phyloP scores from a whole-genome alignment of 352 stramenopile genomes.

The Phytophthora constricta region DNA sequence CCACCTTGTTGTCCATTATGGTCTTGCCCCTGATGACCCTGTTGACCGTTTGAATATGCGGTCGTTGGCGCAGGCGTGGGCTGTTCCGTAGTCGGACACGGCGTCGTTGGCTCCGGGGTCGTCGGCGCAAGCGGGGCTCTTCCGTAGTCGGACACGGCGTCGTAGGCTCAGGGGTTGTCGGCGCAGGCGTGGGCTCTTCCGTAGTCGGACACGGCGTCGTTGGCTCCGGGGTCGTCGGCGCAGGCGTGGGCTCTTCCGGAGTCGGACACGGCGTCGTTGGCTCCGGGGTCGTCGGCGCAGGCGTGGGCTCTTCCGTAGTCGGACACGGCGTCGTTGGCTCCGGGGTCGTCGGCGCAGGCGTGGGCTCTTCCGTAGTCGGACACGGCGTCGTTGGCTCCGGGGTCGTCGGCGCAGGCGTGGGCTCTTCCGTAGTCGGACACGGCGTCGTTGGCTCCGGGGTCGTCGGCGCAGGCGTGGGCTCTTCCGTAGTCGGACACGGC shows the following conservation, averaged over 20 bases:
- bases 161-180: no score
- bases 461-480: not conserved
- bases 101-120: no score
- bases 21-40: not conserved
- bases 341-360: constrained; percentile 1
- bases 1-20: not conserved
- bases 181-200: not conserved
- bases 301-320: constrained; percentile 4
- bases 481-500: constrained; percentile 8
- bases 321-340: no score
- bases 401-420: constrained; percentile 1
- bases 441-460: no score
- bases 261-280: no score
- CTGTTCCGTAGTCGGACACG: constrained; percentile 4
- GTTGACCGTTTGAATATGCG: not conserved
- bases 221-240: constrained; percentile 2
- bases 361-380: constrained; percentile 5
- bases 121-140: not conserved
- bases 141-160: no score
- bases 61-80: constrained; percentile 2
- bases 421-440: constrained; percentile 6
- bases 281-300: constrained; percentile 1
- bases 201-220: no score
- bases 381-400: no score
- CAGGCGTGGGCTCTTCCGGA: not conserved